Evolutionary conservation across 108 stramenopile species (phyloP), one percentile per base, ranked within the genome.

Genomic region (Hondaea fermentalgiana): DNA sequence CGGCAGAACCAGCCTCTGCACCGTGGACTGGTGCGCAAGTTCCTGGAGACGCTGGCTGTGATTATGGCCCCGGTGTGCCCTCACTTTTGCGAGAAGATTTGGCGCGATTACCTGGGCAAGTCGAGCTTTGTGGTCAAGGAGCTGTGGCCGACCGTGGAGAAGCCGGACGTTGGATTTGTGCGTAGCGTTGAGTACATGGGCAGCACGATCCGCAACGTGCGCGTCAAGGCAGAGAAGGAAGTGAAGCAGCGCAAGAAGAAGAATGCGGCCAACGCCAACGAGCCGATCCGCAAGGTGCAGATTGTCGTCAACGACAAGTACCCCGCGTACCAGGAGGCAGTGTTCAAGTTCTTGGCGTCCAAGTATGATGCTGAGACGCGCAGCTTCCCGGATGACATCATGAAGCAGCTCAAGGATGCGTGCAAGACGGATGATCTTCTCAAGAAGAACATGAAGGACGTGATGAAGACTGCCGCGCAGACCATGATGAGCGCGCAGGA

Each of bases 31-130:
- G 17, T 92, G n/a, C 58, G 45, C 10, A 59, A 91, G 57, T 95
- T 87, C 71, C 60, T 93, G 35, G 72, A 92, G 90, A 23, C 28
- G 87, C 59, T 88, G 55, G 83, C 58, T 43, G 42, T 94, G 4
- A 49, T 97, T 71, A 96, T 99, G 88, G 95, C 97, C 59, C 97
- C 98, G 21, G 91, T 99, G 44, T 97, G 91, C 76, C 94, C 94
- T 12, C 93, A 94, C 92, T 94, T 93, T 93, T 94, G 95, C 17
- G 96, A 97, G 90, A 91, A 90, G 57, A 87, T 97, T 47, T 96
- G 96, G 96, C 76, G 76, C 23, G 51, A 83, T 8, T 21, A 53
- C 45, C 3, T 83, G 49, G 51, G 51, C 25, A 83, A 83, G 76
- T 14, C 12, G 1, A 25, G 3, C 51, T 83, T 83, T 53, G 76